A percentile compares a stretch with the other conserved stretches of the same genome.
Evolutionary conservation across 164 flowering plant species (phyloP).

Genomic region (Stephania yunnanensis): DNA sequence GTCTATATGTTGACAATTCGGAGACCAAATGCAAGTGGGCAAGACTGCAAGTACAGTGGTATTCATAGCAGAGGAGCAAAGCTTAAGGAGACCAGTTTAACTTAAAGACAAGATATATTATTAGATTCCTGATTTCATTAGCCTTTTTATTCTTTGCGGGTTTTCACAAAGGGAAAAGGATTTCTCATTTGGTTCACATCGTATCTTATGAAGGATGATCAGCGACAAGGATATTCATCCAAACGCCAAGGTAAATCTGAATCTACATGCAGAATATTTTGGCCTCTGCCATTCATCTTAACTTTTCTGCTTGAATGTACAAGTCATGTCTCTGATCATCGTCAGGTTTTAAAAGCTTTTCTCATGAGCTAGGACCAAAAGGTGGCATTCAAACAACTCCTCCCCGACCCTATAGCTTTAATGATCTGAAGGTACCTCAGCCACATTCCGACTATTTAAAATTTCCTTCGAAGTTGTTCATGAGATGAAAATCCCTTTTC

Average conservation of each 20-base stretch:
- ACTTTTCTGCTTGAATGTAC: constrained; percentile 4
- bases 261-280: constrained; percentile 1
- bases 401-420: constrained; percentile 59
- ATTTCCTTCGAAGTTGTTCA: not conserved
- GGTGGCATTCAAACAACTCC: constrained; percentile 28
- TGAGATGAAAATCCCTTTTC: constrained; percentile 1
- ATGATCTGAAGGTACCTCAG: constrained; percentile 56
- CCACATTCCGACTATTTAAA: not conserved
- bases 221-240: constrained; percentile 16
- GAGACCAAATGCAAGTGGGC: too few species aligned
- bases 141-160: constrained; percentile 24
- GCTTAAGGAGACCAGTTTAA: too few species aligned
- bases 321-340: constrained; percentile 16
- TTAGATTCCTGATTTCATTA: too few species aligned
- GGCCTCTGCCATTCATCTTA: constrained; percentile 1
- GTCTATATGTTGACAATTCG: too few species aligned
- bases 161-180: constrained; percentile 42
- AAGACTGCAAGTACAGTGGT: too few species aligned
- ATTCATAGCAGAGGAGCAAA: too few species aligned
- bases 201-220: constrained; percentile 31
- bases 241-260: constrained; percentile 34
- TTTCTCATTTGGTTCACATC: constrained; percentile 54
- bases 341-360: too few species aligned
- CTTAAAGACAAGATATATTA: too few species aligned
- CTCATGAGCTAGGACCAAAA: too few species aligned